Base-by-base conservation (phyloP, 345 rosid genomes). In the Populus simonii region DNA sequence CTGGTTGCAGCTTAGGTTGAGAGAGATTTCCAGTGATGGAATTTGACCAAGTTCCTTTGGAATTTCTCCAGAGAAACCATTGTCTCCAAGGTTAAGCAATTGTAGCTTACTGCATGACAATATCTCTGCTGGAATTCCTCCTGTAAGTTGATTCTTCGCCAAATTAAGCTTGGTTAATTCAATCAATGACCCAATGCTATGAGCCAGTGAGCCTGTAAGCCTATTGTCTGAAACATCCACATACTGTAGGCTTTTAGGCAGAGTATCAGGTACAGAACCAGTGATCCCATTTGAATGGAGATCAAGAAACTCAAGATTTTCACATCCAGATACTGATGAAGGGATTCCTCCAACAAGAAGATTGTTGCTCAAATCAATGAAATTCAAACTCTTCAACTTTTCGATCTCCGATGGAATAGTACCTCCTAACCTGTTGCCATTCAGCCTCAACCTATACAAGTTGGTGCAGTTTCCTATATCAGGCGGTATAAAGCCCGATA, bases 381-480 rank as follows among this genome's bases (percentile, higher is more conserved):
- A 95, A 82, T 95, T 89, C 81, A 95, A 82, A 23, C 74, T 83
- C 85, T 83, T 91, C 62, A 93, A 73, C 20, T 87, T 80, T 18
- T 92, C 98, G 41, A 91, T 85, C 89, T 91, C 97, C 17, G 89
- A 79, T 68, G 99, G 99, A 83, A 93, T 88, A 73, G 80, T 85
- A 74, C 99, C 98, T 0, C 87, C 83, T 27, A 95, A 87, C 84
- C 88, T 86, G 75, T 95, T 95, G n/a, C 85, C 84, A 78, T 86
- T 91, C 78, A 93, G 76, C 43, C 98, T 77, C 51, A 92, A 55
- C 84, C 99, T 83, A 69, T 89, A 89, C 47, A 95, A 84, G 74
- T 79, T 86, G 61, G 91, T 86, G 78, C 98, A 92, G 85, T 92
- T 92, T 1, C 98, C 99, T 79, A 95, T 87, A 79, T 92, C 97